These are phyloP conservation scores for Zygotorulaspora mrakii DNA, from an alignment of 1,139 yeast genomes.

Conservation along the genomic window DNA sequence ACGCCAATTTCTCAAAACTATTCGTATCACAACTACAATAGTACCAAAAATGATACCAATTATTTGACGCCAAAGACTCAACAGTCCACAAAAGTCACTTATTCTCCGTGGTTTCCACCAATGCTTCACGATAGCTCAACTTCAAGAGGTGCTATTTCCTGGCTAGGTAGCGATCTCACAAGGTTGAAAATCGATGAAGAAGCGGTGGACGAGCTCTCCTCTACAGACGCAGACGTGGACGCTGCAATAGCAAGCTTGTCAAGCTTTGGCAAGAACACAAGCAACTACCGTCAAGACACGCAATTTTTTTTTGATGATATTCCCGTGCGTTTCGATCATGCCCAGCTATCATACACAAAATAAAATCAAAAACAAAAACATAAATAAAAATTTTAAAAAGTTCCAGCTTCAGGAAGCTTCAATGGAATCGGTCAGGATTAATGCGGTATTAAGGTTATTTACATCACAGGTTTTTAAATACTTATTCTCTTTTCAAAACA, in stretches of 20 bases:
- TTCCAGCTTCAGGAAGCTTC: too few species aligned
- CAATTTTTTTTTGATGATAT: slow-evolving; percentile 19
- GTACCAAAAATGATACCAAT: slow-evolving; percentile 4
- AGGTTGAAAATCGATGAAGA: slow-evolving; percentile 20
- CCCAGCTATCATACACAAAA: not conserved
- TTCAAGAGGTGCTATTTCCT: slow-evolving; percentile 8
- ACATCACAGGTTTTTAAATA: slow-evolving; percentile 1
- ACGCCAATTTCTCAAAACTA: slow-evolving; percentile 10
- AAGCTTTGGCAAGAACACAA: not conserved
- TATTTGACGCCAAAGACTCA: slow-evolving; percentile 8
- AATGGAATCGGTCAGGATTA: too few species aligned
- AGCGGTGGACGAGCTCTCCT: slow-evolving; percentile 9
- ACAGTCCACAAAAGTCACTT: slow-evolving; percentile 5
- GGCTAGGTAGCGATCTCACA: slow-evolving; percentile 15
- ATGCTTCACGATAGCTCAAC: slow-evolving; percentile 4
- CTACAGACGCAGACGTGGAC: too few species aligned
- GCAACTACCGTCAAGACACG: slow-evolving; percentile 10
- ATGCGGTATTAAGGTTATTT: too few species aligned
- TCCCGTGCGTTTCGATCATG: slow-evolving; percentile 4
- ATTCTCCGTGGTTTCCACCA: slow-evolving; percentile 14
- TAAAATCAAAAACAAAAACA: not conserved
- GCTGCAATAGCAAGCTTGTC: too few species aligned
- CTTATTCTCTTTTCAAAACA: not conserved
- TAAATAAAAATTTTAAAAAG: too few species aligned
- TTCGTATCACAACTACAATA: slow-evolving; percentile 3